Evolutionary conservation across 768 basidiomycete genomes (phyloP), one percentile per base, ranked within the genome.

Genomic region (Lactarius hengduanensis): DNA sequence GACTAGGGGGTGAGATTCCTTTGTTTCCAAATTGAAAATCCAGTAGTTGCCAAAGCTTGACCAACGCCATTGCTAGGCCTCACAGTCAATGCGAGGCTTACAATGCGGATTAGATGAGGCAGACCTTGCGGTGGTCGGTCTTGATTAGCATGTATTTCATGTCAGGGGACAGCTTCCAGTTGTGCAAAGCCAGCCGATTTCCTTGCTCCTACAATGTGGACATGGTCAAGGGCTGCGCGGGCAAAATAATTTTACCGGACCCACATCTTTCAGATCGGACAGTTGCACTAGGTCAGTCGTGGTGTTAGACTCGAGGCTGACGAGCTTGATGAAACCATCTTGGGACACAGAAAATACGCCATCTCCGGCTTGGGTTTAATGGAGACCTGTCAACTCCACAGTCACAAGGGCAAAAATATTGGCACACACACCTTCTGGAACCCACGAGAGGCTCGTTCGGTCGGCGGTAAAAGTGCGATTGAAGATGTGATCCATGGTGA

Each of bases 21-120:
- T 85, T 9, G 86, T 82, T 30, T 80, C 83, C 50, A 98, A 80
- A 71, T 87, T 83, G 77, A 97, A 90, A n/a, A 99, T 82, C 75
- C 93, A 96, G 74, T 95, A 98, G 76, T 96, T 98, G 20, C 91
- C 90, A 73, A 89, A 89, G 63, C 86, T 87, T 7, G 95, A 97
- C 76, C 90, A 84, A 56, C 97, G 87, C 97, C 97, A 99, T 88
- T 96, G 92, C 89, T 95, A 64, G 20, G 59, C 59, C 61, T 47
- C 61, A 59, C 20, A 53, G 2, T 56, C 61, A 62, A 22, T 38
- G 66, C 66, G 66, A 67, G 66, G 66, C 62, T 41, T 45, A 67
- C 62, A 67, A 67, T 30, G 66, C 58, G 66, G 66, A 59, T 47
- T 55, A 55, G 66, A 50, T 50, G 55, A 57, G 43, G 69, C 75